These are phyloP conservation scores for Botryotinia calthae DNA, from an alignment of 2,329 filamentous ascomycete species.

Conservation along the genomic window DNA sequence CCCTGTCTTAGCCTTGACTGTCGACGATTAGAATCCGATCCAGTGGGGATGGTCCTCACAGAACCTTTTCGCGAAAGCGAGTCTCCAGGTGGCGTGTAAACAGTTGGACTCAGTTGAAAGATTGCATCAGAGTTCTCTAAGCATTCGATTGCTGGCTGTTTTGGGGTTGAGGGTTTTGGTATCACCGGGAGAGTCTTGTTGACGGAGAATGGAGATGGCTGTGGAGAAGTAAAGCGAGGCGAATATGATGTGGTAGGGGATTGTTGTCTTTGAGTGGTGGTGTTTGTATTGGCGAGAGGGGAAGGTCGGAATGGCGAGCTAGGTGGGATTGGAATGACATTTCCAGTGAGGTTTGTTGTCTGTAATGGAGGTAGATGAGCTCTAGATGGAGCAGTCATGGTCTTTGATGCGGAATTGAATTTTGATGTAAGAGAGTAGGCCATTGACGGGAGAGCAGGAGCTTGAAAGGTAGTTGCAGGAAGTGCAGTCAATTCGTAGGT, in stretches of 20 bases:
- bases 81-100: slow-evolving; percentile 43
- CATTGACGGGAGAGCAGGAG: not conserved
- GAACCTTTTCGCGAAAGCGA: slow-evolving; percentile 19
- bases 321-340: slow-evolving; percentile 12
- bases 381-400: slow-evolving; percentile 6
- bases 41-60: not conserved
- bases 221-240: not conserved
- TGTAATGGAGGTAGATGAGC: slow-evolving; percentile 15
- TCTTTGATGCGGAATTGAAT: not conserved
- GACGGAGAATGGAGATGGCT: slow-evolving; percentile 6
- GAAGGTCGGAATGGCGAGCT: slow-evolving; percentile 19
- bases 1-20: not conserved
- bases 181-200: slow-evolving; percentile 31
- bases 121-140: slow-evolving; percentile 34
- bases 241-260: slow-evolving; percentile 12
- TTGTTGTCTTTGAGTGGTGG: slow-evolving; percentile 16
- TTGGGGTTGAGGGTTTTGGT: slow-evolving; percentile 22
- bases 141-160: slow-evolving; percentile 32
- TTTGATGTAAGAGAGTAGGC: slow-evolving; percentile 3
- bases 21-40: not conserved
- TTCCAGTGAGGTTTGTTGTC: slow-evolving; percentile 13
- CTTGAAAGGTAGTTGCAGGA: not conserved
- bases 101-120: slow-evolving; percentile 47
- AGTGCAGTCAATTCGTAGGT: slow-evolving; percentile 38
- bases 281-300: slow-evolving; percentile 16